Conservation (phyloP, 1,284 basidiomycete genomes). For the Porogramme epimiltina region DNA sequence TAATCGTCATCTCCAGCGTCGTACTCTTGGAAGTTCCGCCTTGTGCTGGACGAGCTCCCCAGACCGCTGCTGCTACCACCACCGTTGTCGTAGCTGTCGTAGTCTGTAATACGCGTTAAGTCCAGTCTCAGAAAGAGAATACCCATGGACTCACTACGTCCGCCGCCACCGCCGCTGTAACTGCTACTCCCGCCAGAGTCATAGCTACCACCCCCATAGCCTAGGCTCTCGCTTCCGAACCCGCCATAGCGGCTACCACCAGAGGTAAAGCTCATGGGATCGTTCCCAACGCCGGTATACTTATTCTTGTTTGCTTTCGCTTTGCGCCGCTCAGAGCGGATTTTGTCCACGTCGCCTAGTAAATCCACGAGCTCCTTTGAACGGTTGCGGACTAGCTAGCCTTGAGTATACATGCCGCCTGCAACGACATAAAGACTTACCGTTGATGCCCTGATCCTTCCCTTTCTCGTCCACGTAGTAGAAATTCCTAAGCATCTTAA, state of each 20-base stretch:
- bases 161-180: slow-evolving; percentile 24
- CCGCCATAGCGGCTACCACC: slow-evolving; percentile 75
- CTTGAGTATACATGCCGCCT: neutral
- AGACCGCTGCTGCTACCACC: slow-evolving; percentile 36
- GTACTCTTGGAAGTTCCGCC: slow-evolving; percentile 86
- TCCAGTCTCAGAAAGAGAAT: neutral
- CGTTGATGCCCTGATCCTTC: slow-evolving; percentile 98
- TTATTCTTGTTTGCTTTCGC: slow-evolving; percentile 94
- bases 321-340: slow-evolving; percentile 88
- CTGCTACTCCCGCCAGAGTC: slow-evolving; percentile 33
- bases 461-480: slow-evolving; percentile 99
- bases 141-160: slow-evolving; percentile 16
- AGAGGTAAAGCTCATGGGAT: slow-evolving; percentile 65
- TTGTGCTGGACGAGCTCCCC: slow-evolving; percentile 46
- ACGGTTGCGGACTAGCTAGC: slow-evolving; percentile 84
- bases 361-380: slow-evolving; percentile 91
- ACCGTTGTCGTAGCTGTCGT: slow-evolving; percentile 37
- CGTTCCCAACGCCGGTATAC: slow-evolving; percentile 87
- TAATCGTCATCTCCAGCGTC: slow-evolving; percentile 94
- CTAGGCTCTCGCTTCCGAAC: slow-evolving; percentile 72
- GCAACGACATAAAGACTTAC: no score
- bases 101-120: slow-evolving; percentile 23
- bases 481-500: slow-evolving; percentile 98
- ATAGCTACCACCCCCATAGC: slow-evolving; percentile 40
- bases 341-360: slow-evolving; percentile 89